These are phyloP conservation scores for Hondaea fermentalgiana DNA, from an alignment of 108 stramenopile species.

Conservation along the genomic window DNA sequence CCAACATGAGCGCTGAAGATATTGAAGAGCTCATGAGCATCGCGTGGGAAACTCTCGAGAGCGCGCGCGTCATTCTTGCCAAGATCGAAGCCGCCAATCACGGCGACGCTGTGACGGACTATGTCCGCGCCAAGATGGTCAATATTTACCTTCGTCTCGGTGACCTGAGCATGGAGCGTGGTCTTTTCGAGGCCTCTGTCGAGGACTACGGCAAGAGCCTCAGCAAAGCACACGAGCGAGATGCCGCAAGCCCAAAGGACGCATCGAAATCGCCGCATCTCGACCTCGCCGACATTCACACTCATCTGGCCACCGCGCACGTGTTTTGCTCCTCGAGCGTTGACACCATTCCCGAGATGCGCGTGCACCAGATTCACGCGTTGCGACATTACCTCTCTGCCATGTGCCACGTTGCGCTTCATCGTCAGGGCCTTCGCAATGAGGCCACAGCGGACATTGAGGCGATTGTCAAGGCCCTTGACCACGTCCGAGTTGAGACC, in stretches of 20 bases:
- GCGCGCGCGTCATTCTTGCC: neutral
- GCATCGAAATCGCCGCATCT: neutral
- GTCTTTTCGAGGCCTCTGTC: neutral
- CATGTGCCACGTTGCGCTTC: neutral
- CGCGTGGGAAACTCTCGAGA: neutral
- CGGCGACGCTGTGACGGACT: neutral
- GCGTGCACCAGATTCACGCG: neutral
- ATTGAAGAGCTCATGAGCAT: neutral
- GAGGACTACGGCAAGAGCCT: neutral
- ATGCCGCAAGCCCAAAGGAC: neutral
- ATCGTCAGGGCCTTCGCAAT: neutral
- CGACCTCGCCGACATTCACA: neutral
- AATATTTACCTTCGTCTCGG: slow-evolving; percentile 6
- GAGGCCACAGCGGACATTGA: neutral
- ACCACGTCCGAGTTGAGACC: neutral
- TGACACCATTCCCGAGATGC: neutral
- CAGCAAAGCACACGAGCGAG: neutral
- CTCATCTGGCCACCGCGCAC: neutral
- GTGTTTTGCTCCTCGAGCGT: neutral
- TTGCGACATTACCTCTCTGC: neutral
- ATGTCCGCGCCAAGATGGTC: neutral
- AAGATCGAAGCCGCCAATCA: neutral
- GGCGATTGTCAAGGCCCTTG: neutral
- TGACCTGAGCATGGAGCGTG: slow-evolving; percentile 12
- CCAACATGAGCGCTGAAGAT: neutral